Conservation (phyloP, 2,329 filamentous ascomycete species). For the Aspergillus phoenicis region DNA sequence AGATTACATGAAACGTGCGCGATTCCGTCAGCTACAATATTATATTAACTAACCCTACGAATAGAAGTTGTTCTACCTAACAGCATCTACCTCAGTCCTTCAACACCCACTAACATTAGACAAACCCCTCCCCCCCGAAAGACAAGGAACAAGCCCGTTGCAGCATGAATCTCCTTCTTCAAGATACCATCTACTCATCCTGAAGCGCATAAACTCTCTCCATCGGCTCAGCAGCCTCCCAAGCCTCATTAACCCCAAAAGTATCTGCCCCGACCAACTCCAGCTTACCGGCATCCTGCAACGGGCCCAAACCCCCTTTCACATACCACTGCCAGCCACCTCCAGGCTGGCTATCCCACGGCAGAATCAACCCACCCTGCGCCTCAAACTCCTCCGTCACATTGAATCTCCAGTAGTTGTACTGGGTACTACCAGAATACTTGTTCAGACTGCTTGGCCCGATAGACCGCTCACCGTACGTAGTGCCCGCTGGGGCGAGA, state of each 20-base stretch:
- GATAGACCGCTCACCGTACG: neutral
- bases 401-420: conserved; percentile 5
- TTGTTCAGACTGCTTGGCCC: neutral
- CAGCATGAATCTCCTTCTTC: no score
- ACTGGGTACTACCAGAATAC: neutral
- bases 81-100: no score
- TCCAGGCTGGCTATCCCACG: conserved; percentile 4
- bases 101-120: no score
- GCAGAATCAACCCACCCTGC: neutral
- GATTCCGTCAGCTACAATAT: no score
- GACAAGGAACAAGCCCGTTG: no score
- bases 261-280: neutral
- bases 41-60: no score
- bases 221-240: no score
- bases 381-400: neutral
- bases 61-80: no score
- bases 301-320: neutral
- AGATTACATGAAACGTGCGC: no score
- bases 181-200: no score
- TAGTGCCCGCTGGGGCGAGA: neutral
- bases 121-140: no score
- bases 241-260: neutral
- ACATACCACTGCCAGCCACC: neutral
- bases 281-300: neutral
- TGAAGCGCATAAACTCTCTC: no score